Base-by-base conservation (phyloP, 495 filamentous ascomycete species). In the Melanomma pulvis-pyrius region DNA sequence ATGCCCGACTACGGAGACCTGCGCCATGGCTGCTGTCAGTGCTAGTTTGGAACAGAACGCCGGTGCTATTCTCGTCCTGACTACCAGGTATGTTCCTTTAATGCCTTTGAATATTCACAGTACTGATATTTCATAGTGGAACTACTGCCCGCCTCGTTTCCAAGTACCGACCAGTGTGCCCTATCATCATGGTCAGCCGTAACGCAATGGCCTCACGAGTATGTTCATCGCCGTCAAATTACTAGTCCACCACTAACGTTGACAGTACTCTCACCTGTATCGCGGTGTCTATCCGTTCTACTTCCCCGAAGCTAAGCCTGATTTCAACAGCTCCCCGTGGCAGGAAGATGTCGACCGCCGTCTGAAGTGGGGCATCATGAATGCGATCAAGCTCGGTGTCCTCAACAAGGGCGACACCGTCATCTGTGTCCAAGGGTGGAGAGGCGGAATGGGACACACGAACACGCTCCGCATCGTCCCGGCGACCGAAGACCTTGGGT, bases 151-250 rank as follows among this genome's bases (percentile, higher is more conserved):
- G 94, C 71, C 86, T 97, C 46, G 82, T 98, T 66, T 96, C 94
- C 79, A 98, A 98, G 83, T 98, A 98, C 81, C 89, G 94, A 73
- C 94, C 94, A 28, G 92, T 97, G 56, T 97, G 94, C 87, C 94
- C 94, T 55, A 96, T 98, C 77, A 88, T 98, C 81, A 98, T 97
- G 94, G 88, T 98, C 70, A 96, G 92, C 61, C 87, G 96, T 63
- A 97, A 90, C 77, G 75, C 87, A 24, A 85, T 83, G 51, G 92
- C 96, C 47, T 88, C 92, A 34, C 82, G 94, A 54, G 84, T 87
- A 79, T 77, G 82, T 79, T 65, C 12, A 19, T 11, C 32, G 24
- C 11, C 17, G 6, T 1, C 2, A 22, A 9, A 26, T 36, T 15
- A n/a, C 22, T 52, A 21, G 17, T 44, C 34, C 21, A 44, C 36